Base-by-base conservation (phyloP, 192 early-diverging fungal species). In the Coemansia furcata region DNA sequence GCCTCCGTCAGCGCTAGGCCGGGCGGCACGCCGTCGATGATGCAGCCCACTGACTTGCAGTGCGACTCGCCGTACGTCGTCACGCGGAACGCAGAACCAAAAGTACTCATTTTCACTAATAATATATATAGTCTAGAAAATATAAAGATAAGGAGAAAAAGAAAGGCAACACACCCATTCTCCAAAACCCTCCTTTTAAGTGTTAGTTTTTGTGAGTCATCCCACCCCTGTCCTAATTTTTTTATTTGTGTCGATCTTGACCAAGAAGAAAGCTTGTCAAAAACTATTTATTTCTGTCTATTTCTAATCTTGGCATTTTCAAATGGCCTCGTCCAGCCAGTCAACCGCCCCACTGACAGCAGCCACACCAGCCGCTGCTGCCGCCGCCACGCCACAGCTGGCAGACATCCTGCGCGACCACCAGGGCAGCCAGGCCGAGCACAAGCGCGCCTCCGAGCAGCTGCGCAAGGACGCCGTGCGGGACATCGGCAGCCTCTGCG, bases 51-150 rank as follows among this genome's bases (percentile, higher is more conserved):
- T 15, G 89, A 95, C 70, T 96, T 98, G 85, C 97, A 98, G 86
- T 99, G 97, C 37, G 95, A 97, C 83, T 99, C 97, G 66, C 97
- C 97, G 82, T 90, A 98, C 37, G 97, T 99, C 2, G 94, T 95
- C 19, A 97, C 92, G 63, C 93, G 87, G 84, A 89, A 96, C 60
- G 87, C 77, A 35, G 78, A 90, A 63, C 94, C 94, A 85, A 96
- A 96, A 11, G 89, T 88, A 66, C 89, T 91, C 94, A 93, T 94
- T 14, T 11, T 40, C 15, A 35, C n/a, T n/a, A 60, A 8, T 38
- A 9, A 71, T 37, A 63, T 38, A 17, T 7, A 66, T 32, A 29
- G 17, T n/a, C 14, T 32, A 29, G 33, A 17, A 60, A 50, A 49
- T 8, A n/a, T n/a, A n/a, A n/a, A 35, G 15, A 44, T 15, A 60